phyloP scores from a whole-genome alignment of 208 protist genomes.

The Leishmania arabica region DNA sequence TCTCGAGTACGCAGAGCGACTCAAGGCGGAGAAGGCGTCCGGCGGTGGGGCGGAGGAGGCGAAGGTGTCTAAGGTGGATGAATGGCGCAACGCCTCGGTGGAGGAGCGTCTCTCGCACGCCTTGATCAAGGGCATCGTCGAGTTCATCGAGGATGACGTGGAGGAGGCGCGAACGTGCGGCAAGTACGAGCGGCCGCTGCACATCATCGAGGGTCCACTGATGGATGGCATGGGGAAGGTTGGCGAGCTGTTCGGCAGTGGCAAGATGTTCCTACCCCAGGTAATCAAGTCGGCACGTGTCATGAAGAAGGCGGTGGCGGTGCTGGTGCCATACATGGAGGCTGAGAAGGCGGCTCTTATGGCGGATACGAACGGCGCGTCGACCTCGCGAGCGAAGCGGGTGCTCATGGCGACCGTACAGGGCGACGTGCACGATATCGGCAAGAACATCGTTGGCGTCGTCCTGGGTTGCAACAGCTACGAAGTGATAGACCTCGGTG shows the following conservation, averaged over 20 bases:
- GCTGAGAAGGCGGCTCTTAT: constrained; percentile 69
- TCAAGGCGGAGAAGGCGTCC: constrained; percentile 40
- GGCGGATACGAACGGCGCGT: constrained; percentile 20
- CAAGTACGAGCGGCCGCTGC: constrained; percentile 53
- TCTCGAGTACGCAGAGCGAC: constrained; percentile 83
- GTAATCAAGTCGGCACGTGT: constrained; percentile 96
- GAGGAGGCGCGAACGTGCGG: constrained; percentile 90
- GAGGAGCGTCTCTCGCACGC: constrained; percentile 91
- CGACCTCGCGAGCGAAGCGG: constrained; percentile 34
- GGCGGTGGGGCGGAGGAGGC: constrained; percentile 24
- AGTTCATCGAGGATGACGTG: constrained; percentile 93
- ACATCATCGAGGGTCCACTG: constrained; percentile 95
- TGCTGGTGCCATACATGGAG: constrained; percentile 97
- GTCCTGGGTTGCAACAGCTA: constrained; percentile 98
- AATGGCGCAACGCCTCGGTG: constrained; percentile 88
- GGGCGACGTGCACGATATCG: constrained; percentile 98
- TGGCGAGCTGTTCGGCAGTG: constrained; percentile 96
- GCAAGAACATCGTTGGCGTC: constrained; percentile 98
- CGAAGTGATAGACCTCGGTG: constrained; percentile 94
- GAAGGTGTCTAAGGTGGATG: constrained; percentile 58
- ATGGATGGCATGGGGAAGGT: constrained; percentile 96
- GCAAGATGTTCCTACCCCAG: constrained; percentile 98
- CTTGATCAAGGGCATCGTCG: constrained; percentile 96
- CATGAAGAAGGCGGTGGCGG: constrained; percentile 97
- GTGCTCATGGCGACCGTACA: constrained; percentile 97